A percentile compares a stretch with the other conserved stretches of the same genome.
Conservation (phyloP, 768 basidiomycete species). For the Amyloporia xantha region DNA sequence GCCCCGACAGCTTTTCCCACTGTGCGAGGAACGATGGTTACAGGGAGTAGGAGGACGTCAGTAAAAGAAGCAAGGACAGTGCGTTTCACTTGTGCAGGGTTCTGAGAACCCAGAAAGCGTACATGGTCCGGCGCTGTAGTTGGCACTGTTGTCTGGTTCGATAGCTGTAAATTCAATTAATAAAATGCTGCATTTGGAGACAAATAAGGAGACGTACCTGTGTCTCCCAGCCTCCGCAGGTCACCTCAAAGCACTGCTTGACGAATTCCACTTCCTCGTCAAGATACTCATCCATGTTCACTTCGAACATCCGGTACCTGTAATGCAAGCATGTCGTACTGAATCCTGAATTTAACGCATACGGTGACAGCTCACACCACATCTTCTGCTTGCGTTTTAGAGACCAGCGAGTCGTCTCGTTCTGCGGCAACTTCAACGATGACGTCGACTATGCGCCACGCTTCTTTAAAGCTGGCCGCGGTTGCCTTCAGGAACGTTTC, state of each 20-base stretch:
- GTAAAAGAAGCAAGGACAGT: constrained; percentile 92
- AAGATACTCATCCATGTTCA: constrained; percentile 96
- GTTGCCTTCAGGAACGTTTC: constrained; percentile 75
- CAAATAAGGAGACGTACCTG: constrained; percentile 46
- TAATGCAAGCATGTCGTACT: background rate
- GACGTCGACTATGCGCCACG: constrained; percentile 79
- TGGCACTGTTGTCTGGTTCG: constrained; percentile 16
- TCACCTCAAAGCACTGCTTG: constrained; percentile 64
- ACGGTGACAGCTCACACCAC: constrained; percentile 53
- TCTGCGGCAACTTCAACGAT: constrained; percentile 52
- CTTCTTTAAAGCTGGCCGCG: constrained; percentile 85
- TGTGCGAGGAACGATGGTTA: constrained; percentile 90
- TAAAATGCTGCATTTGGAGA: too few relatives aligned
- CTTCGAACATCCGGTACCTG: constrained; percentile 93
- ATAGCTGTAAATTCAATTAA: constrained; percentile 15
- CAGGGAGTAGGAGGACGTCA: constrained; percentile 82
- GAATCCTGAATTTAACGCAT: background rate
- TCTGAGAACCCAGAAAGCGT: constrained; percentile 77
- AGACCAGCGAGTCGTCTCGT: constrained; percentile 34
- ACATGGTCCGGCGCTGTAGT: constrained; percentile 22
- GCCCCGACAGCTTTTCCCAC: constrained; percentile 53
- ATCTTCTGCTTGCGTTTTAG: constrained; percentile 62
- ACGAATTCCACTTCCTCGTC: constrained; percentile 87
- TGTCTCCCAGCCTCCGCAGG: constrained; percentile 76
- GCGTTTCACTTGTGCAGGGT: constrained; percentile 88